phyloP scores from a whole-genome alignment of 331 rosid species.

The Telfairia occidentalis region DNA sequence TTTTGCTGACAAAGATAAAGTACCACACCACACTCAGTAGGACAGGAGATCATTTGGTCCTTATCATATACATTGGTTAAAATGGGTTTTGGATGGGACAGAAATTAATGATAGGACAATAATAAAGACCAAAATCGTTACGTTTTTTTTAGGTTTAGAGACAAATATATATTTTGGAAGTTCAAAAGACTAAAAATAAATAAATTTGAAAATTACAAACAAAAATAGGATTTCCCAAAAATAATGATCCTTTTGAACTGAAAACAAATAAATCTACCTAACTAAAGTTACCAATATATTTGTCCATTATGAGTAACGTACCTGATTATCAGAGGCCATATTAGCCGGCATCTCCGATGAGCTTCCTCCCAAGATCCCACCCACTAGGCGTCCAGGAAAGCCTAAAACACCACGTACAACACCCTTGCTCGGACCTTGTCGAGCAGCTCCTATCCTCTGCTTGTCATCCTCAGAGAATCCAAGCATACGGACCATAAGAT shows the following conservation, averaged over 20 bases:
- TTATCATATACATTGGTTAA: not conserved
- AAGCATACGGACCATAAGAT: slow-evolving; percentile 92
- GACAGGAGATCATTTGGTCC: too few species aligned
- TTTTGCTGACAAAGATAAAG: not conserved
- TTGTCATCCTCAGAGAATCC: slow-evolving; percentile 90
- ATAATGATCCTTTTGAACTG: not conserved
- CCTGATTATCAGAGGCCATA: slow-evolving; percentile 61
- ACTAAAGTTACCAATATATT: not conserved
- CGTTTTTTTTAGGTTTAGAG: not conserved
- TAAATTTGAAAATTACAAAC: not conserved
- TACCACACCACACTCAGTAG: not conserved
- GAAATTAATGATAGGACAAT: not conserved
- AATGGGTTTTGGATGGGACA: not conserved
- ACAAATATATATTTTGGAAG: not conserved
- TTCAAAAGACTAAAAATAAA: not conserved
- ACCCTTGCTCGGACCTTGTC: slow-evolving; percentile 78
- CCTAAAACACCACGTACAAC: slow-evolving; percentile 94
- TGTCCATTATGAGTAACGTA: not conserved
- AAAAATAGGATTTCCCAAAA: not conserved
- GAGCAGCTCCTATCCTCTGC: slow-evolving; percentile 84
- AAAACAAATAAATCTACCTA: not conserved
- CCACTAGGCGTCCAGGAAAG: slow-evolving; percentile 90
- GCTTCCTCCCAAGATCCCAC: slow-evolving; percentile 80
- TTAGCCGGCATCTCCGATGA: slow-evolving; percentile 38
- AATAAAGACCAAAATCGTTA: not conserved